phyloP scores from a whole-genome alignment of 176 grass and related monocot species.

The Ensete ventricosum region DNA sequence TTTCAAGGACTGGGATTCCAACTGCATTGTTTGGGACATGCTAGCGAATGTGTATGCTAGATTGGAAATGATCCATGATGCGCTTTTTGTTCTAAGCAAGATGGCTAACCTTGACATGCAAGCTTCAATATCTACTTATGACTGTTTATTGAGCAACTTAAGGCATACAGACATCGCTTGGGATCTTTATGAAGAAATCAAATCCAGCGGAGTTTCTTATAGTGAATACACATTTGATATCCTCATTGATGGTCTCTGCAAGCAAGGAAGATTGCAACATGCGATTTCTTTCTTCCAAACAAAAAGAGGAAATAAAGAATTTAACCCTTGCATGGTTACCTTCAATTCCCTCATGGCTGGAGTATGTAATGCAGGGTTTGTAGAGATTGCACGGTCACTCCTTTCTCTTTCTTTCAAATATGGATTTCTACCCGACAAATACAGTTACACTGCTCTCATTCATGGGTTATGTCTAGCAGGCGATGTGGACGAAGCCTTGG shows the following conservation, averaged over 20 bases:
- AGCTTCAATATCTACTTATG: slow-evolving; percentile 56
- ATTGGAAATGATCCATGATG: slow-evolving; percentile 57
- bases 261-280: slow-evolving; percentile 55
- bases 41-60: slow-evolving; percentile 64
- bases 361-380: slow-evolving; percentile 42
- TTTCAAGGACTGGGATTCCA: slow-evolving; percentile 44
- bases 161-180: slow-evolving; percentile 40
- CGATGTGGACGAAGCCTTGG: slow-evolving; percentile 46
- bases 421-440: slow-evolving; percentile 45
- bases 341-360: slow-evolving; percentile 69
- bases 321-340: slow-evolving; percentile 48
- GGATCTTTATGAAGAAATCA: slow-evolving; percentile 59
- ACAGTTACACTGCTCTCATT: slow-evolving; percentile 70
- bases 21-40: slow-evolving; percentile 50
- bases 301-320: slow-evolving; percentile 34
- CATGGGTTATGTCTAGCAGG: slow-evolving; percentile 60
- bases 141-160: slow-evolving; percentile 51
- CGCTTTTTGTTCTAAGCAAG: slow-evolving; percentile 60
- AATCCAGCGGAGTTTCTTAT: slow-evolving; percentile 41
- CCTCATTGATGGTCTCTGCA: slow-evolving; percentile 74
- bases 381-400: slow-evolving; percentile 63
- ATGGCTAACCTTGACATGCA: slow-evolving; percentile 71
- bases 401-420: slow-evolving; percentile 74
- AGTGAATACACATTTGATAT: slow-evolving; percentile 52
- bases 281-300: slow-evolving; percentile 67